Base-by-base conservation (phyloP, 2,329 filamentous ascomycete genomes). In the Dothistroma pini region DNA sequence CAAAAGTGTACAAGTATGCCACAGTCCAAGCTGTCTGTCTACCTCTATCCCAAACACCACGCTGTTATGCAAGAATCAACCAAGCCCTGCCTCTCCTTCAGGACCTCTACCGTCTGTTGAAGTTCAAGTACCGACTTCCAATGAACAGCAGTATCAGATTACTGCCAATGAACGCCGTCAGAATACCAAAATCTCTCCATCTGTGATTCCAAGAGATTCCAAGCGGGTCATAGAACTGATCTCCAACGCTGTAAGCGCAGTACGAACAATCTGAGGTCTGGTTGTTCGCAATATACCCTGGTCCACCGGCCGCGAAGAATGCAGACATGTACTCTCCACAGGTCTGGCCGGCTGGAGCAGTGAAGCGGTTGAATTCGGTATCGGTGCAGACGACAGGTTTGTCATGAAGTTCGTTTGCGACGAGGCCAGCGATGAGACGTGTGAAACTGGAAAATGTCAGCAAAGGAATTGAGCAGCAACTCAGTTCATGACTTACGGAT, bases 151-250 rank as follows among this genome's bases (percentile, higher is more conserved):
- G 76, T 21, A 90, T 82, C 69, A 95, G 71, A 74, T 96, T 96
- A 71, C 87, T 91, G 14, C 77, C 90, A 57, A 96, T 82, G 71
- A 92, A 96, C 0, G 87, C 88, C 34, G 84, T 68, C 67, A 88
- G 88, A 63, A 96, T 96, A 1, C 91, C 92, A 59, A 95, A 64
- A 68, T 96, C 91, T 58, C 91, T 84, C 91, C 91, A 96, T 16
- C 91, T 80, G 65, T 89, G 76, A 49, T 79, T 77, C 69, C 88
- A 96, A 2, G 77, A 78, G 70, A 96, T 83, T 2, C 83, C 82
- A 19, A 96, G 81, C 0, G 84, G 81, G 57, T 78, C 72, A 72
- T 90, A 96, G 71, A 93, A 96, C 77, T 96, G 81, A 66, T 96
- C 89, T 32, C 91, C 92, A 12, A 90, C 78, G 63, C 83, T 86